These are phyloP conservation scores for Tubosaeta brunneosetosa DNA, from an alignment of 768 basidiomycete species.

Conservation along the genomic window DNA sequence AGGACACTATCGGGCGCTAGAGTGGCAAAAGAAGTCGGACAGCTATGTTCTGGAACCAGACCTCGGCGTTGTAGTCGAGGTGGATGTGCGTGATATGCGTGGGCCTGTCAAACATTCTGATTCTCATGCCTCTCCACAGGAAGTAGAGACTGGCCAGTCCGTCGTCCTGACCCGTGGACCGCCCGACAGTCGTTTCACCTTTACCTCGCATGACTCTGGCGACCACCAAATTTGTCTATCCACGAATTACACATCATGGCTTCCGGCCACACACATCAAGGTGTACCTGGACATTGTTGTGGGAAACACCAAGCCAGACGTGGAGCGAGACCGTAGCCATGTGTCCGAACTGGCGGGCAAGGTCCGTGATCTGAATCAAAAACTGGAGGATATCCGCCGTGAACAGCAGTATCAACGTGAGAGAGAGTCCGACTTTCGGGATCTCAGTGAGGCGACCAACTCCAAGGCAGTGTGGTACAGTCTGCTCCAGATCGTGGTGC, in stretches of 20 bases:
- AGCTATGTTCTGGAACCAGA: constrained; percentile 66
- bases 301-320: constrained; percentile 79
- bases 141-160: constrained; percentile 73
- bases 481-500: constrained; percentile 76
- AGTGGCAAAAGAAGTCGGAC: constrained; percentile 78
- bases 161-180: constrained; percentile 92
- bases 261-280: constrained; percentile 80
- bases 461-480: constrained; percentile 94
- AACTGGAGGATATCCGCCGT: constrained; percentile 85
- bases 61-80: constrained; percentile 86
- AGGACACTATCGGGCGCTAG: constrained; percentile 92
- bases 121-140: constrained; percentile 42
- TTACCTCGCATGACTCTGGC: constrained; percentile 94
- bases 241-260: constrained; percentile 90
- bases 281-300: constrained; percentile 94
- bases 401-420: constrained; percentile 99
- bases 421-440: constrained; percentile 83
- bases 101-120: not conserved
- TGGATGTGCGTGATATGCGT: constrained; percentile 57
- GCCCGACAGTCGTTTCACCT: constrained; percentile 88
- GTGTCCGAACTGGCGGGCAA: constrained; percentile 77
- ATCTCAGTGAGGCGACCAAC: constrained; percentile 88
- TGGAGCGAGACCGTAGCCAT: constrained; percentile 83
- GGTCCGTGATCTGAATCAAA: constrained; percentile 89
- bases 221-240: constrained; percentile 97